Evolutionary conservation across 1,139 yeast genomes (phyloP).

Genomic region (Trichomonascaceae sp.): DNA sequence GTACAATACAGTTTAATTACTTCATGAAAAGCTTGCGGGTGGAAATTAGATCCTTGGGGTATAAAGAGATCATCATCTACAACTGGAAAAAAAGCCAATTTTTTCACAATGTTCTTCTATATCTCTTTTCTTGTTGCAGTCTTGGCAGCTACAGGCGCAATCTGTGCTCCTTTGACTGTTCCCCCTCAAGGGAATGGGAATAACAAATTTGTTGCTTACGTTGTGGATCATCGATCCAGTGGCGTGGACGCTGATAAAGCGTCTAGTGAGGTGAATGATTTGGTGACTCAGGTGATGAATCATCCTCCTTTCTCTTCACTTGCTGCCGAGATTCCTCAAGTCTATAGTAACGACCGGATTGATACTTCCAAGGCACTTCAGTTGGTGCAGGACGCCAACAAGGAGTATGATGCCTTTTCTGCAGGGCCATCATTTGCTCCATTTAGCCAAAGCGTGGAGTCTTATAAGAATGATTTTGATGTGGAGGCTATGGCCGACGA

Average conservation of each 20-base stretch:
- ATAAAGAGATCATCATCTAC: neutral
- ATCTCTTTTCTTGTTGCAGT: neutral
- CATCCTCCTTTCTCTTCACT: constrained; percentile 19
- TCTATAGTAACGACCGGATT: constrained; percentile 9
- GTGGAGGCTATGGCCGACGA: constrained; percentile 12
- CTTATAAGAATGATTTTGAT: constrained; percentile 21
- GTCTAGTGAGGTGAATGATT: constrained; percentile 22
- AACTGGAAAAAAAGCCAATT: neutral
- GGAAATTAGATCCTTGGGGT: neutral
- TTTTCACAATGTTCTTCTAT: neutral
- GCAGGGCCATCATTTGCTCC: constrained; percentile 21
- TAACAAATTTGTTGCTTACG: constrained; percentile 13
- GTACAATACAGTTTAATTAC: neutral
- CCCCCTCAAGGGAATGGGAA: constrained; percentile 11
- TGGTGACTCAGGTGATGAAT: constrained; percentile 18
- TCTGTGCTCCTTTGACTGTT: neutral
- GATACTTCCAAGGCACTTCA: constrained; percentile 10
- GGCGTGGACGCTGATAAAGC: constrained; percentile 20
- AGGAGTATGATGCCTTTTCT: constrained; percentile 20
- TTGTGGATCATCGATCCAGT: constrained; percentile 11
- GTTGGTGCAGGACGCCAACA: constrained; percentile 12
- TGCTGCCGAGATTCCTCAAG: constrained; percentile 15
- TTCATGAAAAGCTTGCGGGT: neutral
- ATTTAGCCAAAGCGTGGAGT: constrained; percentile 21
- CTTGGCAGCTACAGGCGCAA: constrained; percentile 1